These are phyloP conservation scores for Fusarium abutilonis DNA, from an alignment of 2,329 filamentous ascomycete genomes.

Conservation along the genomic window DNA sequence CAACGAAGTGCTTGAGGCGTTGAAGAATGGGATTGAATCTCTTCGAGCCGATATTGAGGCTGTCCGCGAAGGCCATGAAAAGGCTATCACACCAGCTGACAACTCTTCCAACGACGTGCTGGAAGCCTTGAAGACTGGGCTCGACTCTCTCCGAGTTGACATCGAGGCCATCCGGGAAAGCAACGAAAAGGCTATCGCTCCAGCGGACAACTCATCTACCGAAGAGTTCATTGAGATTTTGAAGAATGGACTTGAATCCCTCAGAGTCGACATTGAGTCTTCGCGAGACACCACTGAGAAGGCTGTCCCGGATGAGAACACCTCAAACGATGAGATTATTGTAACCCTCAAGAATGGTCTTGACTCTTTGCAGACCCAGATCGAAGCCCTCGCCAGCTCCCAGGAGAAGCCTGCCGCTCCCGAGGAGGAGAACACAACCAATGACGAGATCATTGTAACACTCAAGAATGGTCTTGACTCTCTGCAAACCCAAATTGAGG, in stretches of 20 bases:
- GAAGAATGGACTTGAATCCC: conserved; percentile 38
- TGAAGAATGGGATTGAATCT: conserved; percentile 77
- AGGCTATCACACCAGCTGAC: conserved; percentile 66
- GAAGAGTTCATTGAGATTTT: conserved; percentile 35
- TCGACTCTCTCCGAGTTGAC: conserved; percentile 75
- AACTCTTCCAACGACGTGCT: conserved; percentile 82
- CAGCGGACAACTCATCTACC: conserved; percentile 27
- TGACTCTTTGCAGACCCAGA: conserved; percentile 75
- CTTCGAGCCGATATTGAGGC: conserved; percentile 78
- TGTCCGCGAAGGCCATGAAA: conserved; percentile 71
- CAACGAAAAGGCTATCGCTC: conserved; percentile 56
- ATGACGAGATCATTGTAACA: conserved; percentile 84
- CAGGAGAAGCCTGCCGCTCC: conserved; percentile 67
- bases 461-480: conserved; percentile 80
- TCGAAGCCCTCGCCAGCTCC: conserved; percentile 71
- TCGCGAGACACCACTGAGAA: conserved; percentile 72
- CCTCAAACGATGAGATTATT: conserved; percentile 82
- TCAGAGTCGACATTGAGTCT: conserved; percentile 36
- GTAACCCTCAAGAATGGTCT: conserved; percentile 84
- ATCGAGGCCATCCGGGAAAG: conserved; percentile 75
- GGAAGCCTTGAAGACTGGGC: conserved; percentile 78
- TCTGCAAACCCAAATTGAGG: conserved; percentile 77
- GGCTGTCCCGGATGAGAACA: conserved; percentile 68
- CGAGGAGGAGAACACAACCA: conserved; percentile 50
- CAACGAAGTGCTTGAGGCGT: conserved; percentile 81